A percentile compares a stretch with the other conserved stretches of the same genome.
Evolutionary conservation across 2,329 filamentous ascomycete species (phyloP).

Genomic region (Coniochaeta sp.): DNA sequence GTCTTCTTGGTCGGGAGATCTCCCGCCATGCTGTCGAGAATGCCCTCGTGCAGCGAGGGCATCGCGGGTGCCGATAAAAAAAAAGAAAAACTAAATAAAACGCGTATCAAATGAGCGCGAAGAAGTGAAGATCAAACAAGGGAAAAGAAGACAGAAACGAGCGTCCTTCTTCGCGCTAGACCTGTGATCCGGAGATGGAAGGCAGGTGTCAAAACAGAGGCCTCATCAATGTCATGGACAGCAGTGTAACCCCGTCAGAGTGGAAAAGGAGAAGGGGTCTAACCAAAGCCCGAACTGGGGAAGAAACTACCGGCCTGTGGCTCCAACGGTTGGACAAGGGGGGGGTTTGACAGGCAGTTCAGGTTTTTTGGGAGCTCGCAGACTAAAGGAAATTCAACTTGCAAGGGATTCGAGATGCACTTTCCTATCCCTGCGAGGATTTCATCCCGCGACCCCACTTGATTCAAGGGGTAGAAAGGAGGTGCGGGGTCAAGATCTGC

Average conservation of each 20-base stretch:
- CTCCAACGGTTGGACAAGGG: not conserved
- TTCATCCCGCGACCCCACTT: not conserved
- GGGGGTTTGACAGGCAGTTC: not conserved
- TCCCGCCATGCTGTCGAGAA: conserved; percentile 7
- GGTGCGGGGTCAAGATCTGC: not conserved
- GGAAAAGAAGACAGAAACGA: not conserved
- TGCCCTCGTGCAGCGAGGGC: conserved; percentile 10
- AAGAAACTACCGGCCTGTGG: not conserved
- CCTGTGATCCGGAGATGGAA: not conserved
- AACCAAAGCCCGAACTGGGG: not conserved
- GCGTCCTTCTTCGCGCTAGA: not conserved
- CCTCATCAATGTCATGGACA: not conserved
- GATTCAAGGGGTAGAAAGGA: not conserved
- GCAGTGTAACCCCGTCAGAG: not conserved
- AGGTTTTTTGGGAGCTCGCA: not conserved
- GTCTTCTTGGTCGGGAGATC: conserved; percentile 6
- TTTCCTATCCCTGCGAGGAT: not conserved
- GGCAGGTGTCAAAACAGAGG: not conserved
- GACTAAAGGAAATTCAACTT: not conserved
- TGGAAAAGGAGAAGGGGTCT: not conserved
- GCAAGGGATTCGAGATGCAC: not conserved
- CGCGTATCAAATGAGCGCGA: not conserved
- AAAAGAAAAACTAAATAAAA: too few relatives aligned
- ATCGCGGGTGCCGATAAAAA: conserved; percentile 2
- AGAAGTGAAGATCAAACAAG: not conserved